Percentiles rank a stretch among this genome's conserved stretches.
These are phyloP conservation scores for Oryza rufipogon DNA, from an alignment of 176 grass and related monocot genomes.

Conservation along the genomic window DNA sequence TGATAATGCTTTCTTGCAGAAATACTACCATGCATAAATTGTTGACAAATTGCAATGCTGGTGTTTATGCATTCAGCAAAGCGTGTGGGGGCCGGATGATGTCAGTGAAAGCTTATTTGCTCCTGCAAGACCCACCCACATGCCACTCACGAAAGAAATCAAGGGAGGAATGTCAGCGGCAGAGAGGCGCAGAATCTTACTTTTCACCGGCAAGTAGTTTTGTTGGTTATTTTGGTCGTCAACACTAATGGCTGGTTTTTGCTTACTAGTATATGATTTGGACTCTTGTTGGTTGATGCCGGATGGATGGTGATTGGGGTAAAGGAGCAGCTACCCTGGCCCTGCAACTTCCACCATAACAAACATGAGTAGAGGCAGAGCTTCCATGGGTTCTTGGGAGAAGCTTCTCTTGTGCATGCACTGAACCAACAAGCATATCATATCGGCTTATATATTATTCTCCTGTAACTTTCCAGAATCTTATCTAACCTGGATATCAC, in stretches of 20 bases:
- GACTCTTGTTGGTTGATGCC: background rate
- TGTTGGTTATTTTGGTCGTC: background rate
- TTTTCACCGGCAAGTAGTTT: background rate
- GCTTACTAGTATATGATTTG: background rate
- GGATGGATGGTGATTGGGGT: background rate
- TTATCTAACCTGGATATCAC: background rate
- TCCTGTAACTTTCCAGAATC: background rate
- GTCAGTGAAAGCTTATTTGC: background rate
- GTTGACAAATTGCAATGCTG: background rate
- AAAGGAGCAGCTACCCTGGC: background rate
- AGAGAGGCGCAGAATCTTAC: background rate
- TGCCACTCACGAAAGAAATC: background rate
- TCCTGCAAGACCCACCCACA: background rate
- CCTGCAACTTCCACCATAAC: background rate
- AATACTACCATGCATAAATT: background rate
- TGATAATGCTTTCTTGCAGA: conserved; percentile 10
- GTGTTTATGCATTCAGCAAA: background rate
- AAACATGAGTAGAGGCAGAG: background rate
- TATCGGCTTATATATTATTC: background rate
- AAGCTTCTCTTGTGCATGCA: too few species aligned
- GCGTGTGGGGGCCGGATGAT: too few species aligned
- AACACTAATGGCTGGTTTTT: background rate
- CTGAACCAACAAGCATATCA: too few species aligned
- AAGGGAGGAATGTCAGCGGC: background rate
- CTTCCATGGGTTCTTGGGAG: background rate